Conservation (phyloP, 352 stramenopile genomes). For the Globisporangium middletonii region DNA sequence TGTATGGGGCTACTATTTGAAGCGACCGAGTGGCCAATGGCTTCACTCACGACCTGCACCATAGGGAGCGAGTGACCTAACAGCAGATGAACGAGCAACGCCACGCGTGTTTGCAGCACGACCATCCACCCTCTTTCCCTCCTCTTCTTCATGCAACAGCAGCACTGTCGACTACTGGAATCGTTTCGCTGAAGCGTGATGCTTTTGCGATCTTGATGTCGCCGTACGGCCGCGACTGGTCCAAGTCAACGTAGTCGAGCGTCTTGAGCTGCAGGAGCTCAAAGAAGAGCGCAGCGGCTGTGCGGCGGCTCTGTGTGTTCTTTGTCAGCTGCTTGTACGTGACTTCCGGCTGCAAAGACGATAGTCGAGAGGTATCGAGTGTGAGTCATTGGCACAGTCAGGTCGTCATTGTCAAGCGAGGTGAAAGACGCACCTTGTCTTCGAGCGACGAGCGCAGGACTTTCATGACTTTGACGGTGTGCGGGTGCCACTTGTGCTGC, state of each 20-base stretch:
- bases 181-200: conserved; percentile 60
- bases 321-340: conserved; percentile 86
- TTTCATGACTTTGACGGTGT: conserved; percentile 95
- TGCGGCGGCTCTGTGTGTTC: conserved; percentile 78
- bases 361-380: not conserved
- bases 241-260: conserved; percentile 95
- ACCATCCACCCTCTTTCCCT: not conserved
- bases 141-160: conserved; percentile 15
- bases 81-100: not conserved
- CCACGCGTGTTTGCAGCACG: not conserved
- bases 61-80: too few species aligned
- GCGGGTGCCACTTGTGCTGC: conserved; percentile 96
- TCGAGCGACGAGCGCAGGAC: conserved; percentile 71
- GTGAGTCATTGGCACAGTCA: not conserved
- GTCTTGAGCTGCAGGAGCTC: conserved; percentile 97
- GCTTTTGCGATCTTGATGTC: conserved; percentile 91
- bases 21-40: too few species aligned
- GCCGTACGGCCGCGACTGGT: conserved; percentile 90
- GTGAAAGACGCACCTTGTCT: conserved; percentile 36
- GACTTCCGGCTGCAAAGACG: conserved; percentile 38
- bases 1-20: too few species aligned
- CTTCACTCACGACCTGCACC: too few species aligned
- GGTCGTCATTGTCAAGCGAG: not conserved
- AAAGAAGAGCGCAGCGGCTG: conserved; percentile 94
- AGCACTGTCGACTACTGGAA: conserved; percentile 68